Evolutionary conservation across 1,139 yeast genomes (phyloP).

Genomic region (Pichia sp.): DNA sequence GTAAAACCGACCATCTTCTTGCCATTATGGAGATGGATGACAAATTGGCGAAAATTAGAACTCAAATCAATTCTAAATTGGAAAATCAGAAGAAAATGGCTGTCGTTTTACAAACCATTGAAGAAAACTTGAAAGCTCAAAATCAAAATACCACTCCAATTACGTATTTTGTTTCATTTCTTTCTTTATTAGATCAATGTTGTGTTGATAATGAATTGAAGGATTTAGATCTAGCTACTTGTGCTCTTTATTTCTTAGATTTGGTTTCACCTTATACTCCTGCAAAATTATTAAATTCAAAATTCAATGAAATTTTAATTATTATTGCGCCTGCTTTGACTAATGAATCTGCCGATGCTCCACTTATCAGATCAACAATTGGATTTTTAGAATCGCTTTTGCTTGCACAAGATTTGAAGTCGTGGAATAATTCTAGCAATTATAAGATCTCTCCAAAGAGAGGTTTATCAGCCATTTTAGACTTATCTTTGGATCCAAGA

Average conservation of each 20-base stretch:
- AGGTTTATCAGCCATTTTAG: constrained; percentile 74
- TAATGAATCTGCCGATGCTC: constrained; percentile 67
- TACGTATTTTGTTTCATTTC: constrained; percentile 71
- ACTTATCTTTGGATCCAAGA: constrained; percentile 76
- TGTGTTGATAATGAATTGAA: constrained; percentile 41
- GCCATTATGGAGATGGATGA: constrained; percentile 49
- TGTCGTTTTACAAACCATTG: constrained; percentile 76
- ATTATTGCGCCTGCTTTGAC: constrained; percentile 79
- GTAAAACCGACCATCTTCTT: constrained; percentile 16
- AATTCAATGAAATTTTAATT: constrained; percentile 68
- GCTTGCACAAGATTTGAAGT: constrained; percentile 68
- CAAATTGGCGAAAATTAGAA: constrained; percentile 59
- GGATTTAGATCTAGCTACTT: constrained; percentile 58
- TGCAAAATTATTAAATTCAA: constrained; percentile 54
- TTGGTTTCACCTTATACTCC: constrained; percentile 72
- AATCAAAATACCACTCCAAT: constrained; percentile 41
- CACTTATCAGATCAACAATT: constrained; percentile 71
- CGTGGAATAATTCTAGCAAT: constrained; percentile 54
- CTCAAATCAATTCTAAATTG: constrained; percentile 64
- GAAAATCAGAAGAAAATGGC: constrained; percentile 78
- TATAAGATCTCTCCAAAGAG: constrained; percentile 66
- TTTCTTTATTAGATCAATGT: constrained; percentile 74
- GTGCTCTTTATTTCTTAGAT: constrained; percentile 78
- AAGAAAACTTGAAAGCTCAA: constrained; percentile 75
- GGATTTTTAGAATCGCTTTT: constrained; percentile 79